phyloP scores from a whole-genome alignment of 2,329 filamentous ascomycete species.

The Stemphylium beticola region DNA sequence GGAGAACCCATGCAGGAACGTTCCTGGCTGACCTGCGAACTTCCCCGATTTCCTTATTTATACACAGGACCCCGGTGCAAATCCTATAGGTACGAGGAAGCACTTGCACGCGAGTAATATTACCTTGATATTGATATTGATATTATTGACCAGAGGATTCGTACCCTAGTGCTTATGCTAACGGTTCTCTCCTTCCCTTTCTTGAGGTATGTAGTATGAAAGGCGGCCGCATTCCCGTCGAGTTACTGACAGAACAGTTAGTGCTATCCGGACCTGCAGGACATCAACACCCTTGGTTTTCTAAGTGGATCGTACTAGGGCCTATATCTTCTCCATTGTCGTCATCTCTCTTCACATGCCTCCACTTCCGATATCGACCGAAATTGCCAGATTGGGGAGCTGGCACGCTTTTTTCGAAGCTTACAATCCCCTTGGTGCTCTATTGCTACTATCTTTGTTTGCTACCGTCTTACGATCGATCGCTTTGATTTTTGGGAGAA shows the following conservation, averaged over 20 bases:
- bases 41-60: constrained; percentile 30
- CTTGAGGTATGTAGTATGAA: constrained; percentile 44
- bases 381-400: constrained; percentile 19
- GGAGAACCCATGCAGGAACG: constrained; percentile 25
- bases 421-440: constrained; percentile 18
- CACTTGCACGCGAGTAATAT: constrained; percentile 22
- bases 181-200: constrained; percentile 37
- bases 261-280: constrained; percentile 36
- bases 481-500: constrained; percentile 15
- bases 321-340: constrained; percentile 15
- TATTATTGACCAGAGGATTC: constrained; percentile 29
- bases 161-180: constrained; percentile 45
- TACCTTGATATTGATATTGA: constrained; percentile 25
- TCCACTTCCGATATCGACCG: constrained; percentile 31
- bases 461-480: constrained; percentile 24
- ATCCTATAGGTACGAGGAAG: constrained; percentile 31
- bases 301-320: constrained; percentile 28
- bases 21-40: constrained; percentile 23
- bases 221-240: constrained; percentile 29
- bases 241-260: constrained; percentile 39
- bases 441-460: constrained; percentile 28
- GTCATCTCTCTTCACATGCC: constrained; percentile 36
- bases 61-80: constrained; percentile 35
- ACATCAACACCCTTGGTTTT: constrained; percentile 23
- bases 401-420: constrained; percentile 7